Evolutionary conservation across 805 yeast species (phyloP), one percentile per base, ranked within the genome.

Genomic region (Candida taoyuanica): DNA sequence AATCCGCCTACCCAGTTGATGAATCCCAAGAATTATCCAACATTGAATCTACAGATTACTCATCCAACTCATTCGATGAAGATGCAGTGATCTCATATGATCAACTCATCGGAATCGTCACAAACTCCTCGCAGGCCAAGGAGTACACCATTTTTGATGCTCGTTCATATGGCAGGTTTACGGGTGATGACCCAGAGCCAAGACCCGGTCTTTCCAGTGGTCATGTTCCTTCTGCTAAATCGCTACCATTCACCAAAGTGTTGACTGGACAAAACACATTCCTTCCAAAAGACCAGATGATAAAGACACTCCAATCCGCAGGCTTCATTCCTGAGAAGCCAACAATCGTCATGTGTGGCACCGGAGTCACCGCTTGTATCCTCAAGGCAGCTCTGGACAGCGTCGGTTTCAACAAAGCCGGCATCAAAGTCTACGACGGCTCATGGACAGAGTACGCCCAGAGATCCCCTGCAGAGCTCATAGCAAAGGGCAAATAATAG

Each of bases 321-420:
- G 61, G 40, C 2, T 50, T 52, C 11, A 65, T 66, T 41, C 55
- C 58, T 4, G 60, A 67, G 14, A 81, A 82, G 52, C 89, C 86
- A 11, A 77, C 85, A 15, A 77, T 93, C 34, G 84, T 83, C 28
- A 78, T 85, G 85, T 93, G 98, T 58, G 98, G 98, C 20, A 82
- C 97, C 1, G 98, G 98, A 32, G 97, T 93, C 34, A 81, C 97
- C 9, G 98, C 97, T 1, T 86, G 91, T 46, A 78, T 93, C 29
- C 71, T 91, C 32, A 82, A 85, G 60, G 66, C 82, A 7, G 98
- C 95, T 2, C 58, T 84, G 29, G 79, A 77, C 40, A 53, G 64
- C n/a, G 68, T 74, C 9, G 78, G 77, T 0, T 63, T 67, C 21
- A 59, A 65, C 29, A 56, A 67, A 7, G 59, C 58, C 5, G 71